A percentile compares a stretch with the other conserved stretches of the same genome.
Evolutionary conservation across 129 eudicot species (phyloP).

Genomic region (Escallonia rubra): DNA sequence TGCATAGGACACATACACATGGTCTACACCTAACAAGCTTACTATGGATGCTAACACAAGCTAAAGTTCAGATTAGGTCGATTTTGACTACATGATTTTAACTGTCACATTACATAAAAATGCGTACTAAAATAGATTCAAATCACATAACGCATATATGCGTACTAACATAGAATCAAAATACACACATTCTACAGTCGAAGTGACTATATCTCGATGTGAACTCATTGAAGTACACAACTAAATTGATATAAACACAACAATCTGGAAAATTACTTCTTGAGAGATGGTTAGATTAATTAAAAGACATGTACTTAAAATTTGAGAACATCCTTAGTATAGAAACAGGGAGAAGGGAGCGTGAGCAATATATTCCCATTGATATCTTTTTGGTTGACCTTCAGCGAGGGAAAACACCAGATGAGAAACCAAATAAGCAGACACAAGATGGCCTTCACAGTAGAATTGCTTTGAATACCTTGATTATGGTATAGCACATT

Average conservation of each 20-base stretch:
- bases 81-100: conserved; percentile 16
- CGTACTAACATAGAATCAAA: background rate
- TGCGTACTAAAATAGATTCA: background rate
- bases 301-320: too few species aligned
- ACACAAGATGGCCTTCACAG: conserved; percentile 1
- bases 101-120: conserved; percentile 11
- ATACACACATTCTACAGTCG: background rate
- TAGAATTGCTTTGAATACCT: too few species aligned
- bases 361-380: too few species aligned
- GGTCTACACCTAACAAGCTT: conserved; percentile 13
- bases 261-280: too few species aligned
- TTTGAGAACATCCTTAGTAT: too few species aligned
- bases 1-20: conserved; percentile 43
- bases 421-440: background rate
- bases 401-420: background rate
- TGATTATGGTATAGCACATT: conserved; percentile 1
- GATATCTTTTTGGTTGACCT: too few species aligned
- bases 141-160: conserved; percentile 9
- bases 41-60: conserved; percentile 23
- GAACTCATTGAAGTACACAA: too few species aligned
- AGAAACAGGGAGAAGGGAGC: too few species aligned
- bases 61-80: conserved; percentile 18
- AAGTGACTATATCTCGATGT: background rate
- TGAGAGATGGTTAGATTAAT: too few species aligned
- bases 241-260: too few species aligned